These are phyloP conservation scores for Reutealis trisperma DNA, from an alignment of 345 rosid genomes.

Conservation along the genomic window DNA sequence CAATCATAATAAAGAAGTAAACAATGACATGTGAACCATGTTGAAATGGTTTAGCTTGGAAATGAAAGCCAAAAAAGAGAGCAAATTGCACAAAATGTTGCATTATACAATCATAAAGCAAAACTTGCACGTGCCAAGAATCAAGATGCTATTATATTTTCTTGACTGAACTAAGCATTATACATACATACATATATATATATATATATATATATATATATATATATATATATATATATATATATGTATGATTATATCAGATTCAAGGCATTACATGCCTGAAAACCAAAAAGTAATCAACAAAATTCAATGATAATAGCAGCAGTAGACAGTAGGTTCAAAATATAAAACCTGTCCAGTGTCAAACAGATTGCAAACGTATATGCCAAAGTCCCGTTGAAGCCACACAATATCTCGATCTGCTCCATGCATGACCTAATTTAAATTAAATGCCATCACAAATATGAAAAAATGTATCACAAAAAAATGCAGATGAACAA, in stretches of 20 bases:
- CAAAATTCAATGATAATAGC: not conserved
- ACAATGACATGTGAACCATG: too few species aligned
- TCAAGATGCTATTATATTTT: not conserved
- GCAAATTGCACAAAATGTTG: not conserved
- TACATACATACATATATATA: too few species aligned
- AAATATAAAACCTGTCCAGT: conserved; percentile 80
- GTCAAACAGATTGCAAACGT: conserved; percentile 93
- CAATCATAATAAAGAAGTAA: not conserved
- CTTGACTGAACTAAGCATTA: not conserved
- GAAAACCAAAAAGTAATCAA: not conserved
- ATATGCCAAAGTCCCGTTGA: conserved; percentile 96
- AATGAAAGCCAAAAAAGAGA: not conserved
- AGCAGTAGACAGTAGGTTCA: not conserved
- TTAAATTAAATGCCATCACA: conserved; percentile 32
- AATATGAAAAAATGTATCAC: conserved; percentile 20
- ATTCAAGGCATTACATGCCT: not conserved
- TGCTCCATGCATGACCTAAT: conserved; percentile 98
- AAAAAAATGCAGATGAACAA: conserved; percentile 4
- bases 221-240: too few species aligned
- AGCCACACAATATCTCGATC: conserved; percentile 94
- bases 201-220: too few species aligned
- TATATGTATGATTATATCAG: not conserved
- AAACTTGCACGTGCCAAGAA: not conserved
- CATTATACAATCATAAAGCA: not conserved
- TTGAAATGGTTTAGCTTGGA: too few species aligned